phyloP scores from a whole-genome alignment of 1,284 basidiomycete genomes.

The Dichomitus squalens region DNA sequence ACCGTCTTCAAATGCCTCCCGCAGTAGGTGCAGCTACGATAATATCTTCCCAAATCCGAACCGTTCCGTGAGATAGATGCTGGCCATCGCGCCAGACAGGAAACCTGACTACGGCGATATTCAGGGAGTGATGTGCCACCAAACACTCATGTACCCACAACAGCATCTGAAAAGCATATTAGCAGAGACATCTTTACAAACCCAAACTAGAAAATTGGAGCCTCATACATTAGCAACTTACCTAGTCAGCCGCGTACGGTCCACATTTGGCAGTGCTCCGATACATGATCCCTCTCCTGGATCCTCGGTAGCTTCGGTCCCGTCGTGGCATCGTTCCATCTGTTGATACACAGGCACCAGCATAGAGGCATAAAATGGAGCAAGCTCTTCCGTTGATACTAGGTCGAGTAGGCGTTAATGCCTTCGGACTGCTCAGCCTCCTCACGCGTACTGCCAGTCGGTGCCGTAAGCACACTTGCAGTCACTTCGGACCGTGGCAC shows the following conservation, averaged over 20 bases:
- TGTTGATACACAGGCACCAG: slow-evolving; percentile 45
- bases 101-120: slow-evolving; percentile 46
- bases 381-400: slow-evolving; percentile 15
- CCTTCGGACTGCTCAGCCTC: too few species aligned
- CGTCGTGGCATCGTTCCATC: slow-evolving; percentile 60
- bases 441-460: too few species aligned
- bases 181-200: slow-evolving; percentile 51
- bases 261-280: too few species aligned
- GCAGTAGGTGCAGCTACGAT: background rate
- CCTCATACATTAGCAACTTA: too few species aligned
- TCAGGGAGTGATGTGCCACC: background rate
- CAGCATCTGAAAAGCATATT: slow-evolving; percentile 47
- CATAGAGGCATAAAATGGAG: slow-evolving; percentile 39
- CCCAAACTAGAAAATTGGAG: slow-evolving; percentile 37
- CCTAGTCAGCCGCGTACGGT: too few species aligned
- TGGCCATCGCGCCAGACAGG: slow-evolving; percentile 51
- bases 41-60: slow-evolving; percentile 63
- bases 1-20: background rate
- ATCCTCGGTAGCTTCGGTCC: slow-evolving; percentile 60
- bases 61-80: slow-evolving; percentile 56
- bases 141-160: slow-evolving; percentile 34
- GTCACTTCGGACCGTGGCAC: slow-evolving; percentile 40
- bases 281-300: slow-evolving; percentile 56
- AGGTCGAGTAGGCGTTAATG: background rate
- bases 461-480: slow-evolving; percentile 38